phyloP scores from a whole-genome alignment of 2,329 filamentous ascomycete genomes.

The Monosporascus sp. region DNA sequence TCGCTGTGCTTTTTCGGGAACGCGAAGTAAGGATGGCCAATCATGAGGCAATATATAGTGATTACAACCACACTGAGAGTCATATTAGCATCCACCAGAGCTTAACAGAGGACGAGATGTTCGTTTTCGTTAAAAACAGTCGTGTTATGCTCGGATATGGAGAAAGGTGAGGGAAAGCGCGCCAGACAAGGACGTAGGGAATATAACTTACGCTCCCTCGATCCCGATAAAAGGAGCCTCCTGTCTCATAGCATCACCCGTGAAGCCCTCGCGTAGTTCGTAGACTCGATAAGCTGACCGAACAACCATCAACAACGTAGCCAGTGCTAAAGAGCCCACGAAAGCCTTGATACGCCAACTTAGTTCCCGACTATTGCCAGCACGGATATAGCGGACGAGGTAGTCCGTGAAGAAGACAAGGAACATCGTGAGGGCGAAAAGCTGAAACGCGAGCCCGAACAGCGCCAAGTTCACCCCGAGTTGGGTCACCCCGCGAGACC shows the following conservation, averaged over 20 bases:
- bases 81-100: background rate
- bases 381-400: constrained; percentile 23
- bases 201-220: constrained; percentile 32
- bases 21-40: constrained; percentile 7
- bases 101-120: too few relatives aligned
- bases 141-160: too few relatives aligned
- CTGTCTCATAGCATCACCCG: constrained; percentile 42
- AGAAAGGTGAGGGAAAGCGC: too few relatives aligned
- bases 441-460: constrained; percentile 54
- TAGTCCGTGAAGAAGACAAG: constrained; percentile 41
- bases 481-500: constrained; percentile 34
- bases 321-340: constrained; percentile 42
- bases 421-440: constrained; percentile 50
- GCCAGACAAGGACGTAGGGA: background rate
- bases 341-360: constrained; percentile 40
- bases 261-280: constrained; percentile 54
- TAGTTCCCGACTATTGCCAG: background rate
- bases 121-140: background rate
- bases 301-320: constrained; percentile 50
- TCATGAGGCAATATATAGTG: constrained; percentile 10
- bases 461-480: constrained; percentile 44
- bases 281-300: constrained; percentile 54
- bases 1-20: background rate
- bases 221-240: constrained; percentile 43
- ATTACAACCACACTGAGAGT: constrained; percentile 3